A percentile compares a stretch with the other conserved stretches of the same genome.
Conservation (phyloP, 2,329 filamentous ascomycete species). For the Fusarium pseudocircinatum region DNA sequence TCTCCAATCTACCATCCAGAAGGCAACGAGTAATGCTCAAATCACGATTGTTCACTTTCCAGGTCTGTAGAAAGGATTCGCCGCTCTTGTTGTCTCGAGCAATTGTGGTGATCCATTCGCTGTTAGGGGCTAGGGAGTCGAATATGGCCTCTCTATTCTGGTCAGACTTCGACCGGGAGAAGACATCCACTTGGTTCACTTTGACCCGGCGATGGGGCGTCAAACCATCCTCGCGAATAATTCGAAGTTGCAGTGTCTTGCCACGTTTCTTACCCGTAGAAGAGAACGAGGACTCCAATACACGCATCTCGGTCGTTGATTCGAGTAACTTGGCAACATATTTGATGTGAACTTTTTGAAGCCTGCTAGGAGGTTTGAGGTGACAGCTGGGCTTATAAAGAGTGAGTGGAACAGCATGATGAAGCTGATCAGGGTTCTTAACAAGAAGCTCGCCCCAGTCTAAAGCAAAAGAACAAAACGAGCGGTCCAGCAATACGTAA, state of each 20-base stretch:
- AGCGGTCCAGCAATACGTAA: not conserved
- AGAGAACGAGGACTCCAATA: not conserved
- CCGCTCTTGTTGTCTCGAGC: not conserved
- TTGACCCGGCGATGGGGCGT: not conserved
- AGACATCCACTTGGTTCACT: not conserved
- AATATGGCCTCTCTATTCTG: not conserved
- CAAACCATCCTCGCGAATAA: not conserved
- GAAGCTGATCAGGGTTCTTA: not conserved
- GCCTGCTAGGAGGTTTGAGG: not conserved
- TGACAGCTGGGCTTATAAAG: not conserved
- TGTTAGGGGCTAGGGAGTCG: not conserved
- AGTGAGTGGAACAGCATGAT: not conserved
- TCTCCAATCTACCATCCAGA: rapidly evolving
- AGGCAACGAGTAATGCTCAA: not conserved
- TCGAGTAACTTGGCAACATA: not conserved
- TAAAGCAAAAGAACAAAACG: not conserved
- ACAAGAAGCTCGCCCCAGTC: not conserved
- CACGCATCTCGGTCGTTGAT: too few species aligned
- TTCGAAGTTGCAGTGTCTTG: not conserved
- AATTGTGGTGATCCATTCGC: not conserved
- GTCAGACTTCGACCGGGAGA: not conserved
- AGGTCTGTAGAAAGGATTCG: not conserved
- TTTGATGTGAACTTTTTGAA: not conserved
- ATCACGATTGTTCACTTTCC: not conserved
- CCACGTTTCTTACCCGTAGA: not conserved